These are phyloP conservation scores for Nymphaea colorata DNA, from an alignment of 164 flowering plant genomes.

Conservation along the genomic window DNA sequence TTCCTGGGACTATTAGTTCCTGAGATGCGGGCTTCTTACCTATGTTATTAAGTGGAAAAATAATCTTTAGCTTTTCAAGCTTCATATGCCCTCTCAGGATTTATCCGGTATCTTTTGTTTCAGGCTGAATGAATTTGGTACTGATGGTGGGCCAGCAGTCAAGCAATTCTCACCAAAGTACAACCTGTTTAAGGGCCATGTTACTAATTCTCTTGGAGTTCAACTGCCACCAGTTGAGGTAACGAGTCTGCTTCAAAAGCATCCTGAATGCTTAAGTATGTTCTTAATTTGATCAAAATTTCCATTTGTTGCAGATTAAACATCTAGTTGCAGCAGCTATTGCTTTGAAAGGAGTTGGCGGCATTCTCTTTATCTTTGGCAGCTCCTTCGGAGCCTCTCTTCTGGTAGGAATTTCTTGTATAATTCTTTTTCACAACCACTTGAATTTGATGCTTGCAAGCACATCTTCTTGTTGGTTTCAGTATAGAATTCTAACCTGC, in stretches of 20 bases:
- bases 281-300: neutral
- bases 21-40: too few relatives aligned
- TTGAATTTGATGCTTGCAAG: too few relatives aligned
- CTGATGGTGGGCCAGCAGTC: slow-evolving; percentile 58
- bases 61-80: too few relatives aligned
- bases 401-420: slow-evolving; percentile 30
- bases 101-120: neutral
- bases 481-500: neutral
- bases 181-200: slow-evolving; percentile 23
- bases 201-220: slow-evolving; percentile 35
- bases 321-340: slow-evolving; percentile 34
- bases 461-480: neutral
- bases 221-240: slow-evolving; percentile 61
- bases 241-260: slow-evolving; percentile 5
- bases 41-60: too few relatives aligned
- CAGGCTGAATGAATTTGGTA: slow-evolving; percentile 53
- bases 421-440: neutral
- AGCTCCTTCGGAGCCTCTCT: slow-evolving; percentile 66
- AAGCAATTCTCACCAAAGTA: slow-evolving; percentile 35
- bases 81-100: too few relatives aligned
- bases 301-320: slow-evolving; percentile 28
- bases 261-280: neutral
- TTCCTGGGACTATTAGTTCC: too few relatives aligned
- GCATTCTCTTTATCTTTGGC: slow-evolving; percentile 60
- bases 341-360: slow-evolving; percentile 57